phyloP scores from a whole-genome alignment of 805 yeast species.

The Lachancea waltii region DNA sequence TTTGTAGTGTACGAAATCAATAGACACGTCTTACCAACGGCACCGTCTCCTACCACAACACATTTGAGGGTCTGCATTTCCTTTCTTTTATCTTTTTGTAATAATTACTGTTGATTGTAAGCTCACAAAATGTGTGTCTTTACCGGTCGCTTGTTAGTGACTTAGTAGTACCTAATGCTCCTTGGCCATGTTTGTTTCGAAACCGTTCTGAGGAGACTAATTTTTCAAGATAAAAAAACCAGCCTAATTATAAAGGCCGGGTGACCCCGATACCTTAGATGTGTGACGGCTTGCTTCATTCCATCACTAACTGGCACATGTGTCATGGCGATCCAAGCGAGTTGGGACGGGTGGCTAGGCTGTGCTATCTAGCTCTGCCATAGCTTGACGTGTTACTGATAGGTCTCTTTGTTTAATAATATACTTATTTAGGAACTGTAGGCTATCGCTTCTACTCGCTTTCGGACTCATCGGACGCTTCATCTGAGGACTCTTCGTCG shows the following conservation, averaged over 20 bases:
- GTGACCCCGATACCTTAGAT: no score
- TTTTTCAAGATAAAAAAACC: not conserved
- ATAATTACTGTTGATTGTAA: not conserved
- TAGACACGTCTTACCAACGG: slow-evolving; percentile 96
- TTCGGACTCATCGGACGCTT: slow-evolving; percentile 31
- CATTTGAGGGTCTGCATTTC: slow-evolving; percentile 64
- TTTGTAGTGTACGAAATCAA: slow-evolving; percentile 93
- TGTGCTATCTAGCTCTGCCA: no score
- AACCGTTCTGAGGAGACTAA: slow-evolving; percentile 3
- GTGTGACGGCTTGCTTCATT: no score
- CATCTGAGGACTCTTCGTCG: slow-evolving; percentile 57
- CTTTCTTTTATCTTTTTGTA: slow-evolving; percentile 1
- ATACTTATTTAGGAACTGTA: no score
- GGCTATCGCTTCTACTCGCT: slow-evolving; percentile 4
- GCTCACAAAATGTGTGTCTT: not conserved
- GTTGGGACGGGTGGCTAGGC: no score
- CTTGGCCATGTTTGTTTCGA: slow-evolving; percentile 2
- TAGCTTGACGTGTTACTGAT: no score
- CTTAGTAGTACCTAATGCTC: not conserved
- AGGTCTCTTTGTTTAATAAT: no score
- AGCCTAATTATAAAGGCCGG: no score
- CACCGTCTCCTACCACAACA: slow-evolving; percentile 99
- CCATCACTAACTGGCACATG: no score
- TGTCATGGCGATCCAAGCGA: no score
- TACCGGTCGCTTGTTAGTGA: not conserved